Evolutionary conservation across 768 basidiomycete genomes (phyloP).

Genomic region (Neoboletus subvelutipes): DNA sequence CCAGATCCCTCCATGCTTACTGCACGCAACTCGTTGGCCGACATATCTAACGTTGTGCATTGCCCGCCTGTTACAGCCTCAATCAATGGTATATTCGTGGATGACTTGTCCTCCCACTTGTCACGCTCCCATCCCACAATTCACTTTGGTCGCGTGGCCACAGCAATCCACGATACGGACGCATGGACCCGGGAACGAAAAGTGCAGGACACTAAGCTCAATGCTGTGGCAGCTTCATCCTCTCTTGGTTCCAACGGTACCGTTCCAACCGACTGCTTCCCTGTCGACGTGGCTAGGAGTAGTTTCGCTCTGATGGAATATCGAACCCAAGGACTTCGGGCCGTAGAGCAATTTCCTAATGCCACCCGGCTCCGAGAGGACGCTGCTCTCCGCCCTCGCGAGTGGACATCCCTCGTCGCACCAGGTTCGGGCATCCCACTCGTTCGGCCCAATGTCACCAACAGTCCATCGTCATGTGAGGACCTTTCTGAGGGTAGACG

Average conservation of each 20-base stretch:
- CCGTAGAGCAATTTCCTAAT: background rate
- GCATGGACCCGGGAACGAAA: conserved; percentile 19
- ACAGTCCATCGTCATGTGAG: background rate
- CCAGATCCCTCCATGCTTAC: conserved; percentile 10
- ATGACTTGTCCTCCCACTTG: conserved; percentile 5
- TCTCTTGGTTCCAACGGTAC: conserved; percentile 10
- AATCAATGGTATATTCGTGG: background rate
- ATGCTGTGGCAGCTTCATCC: conserved; percentile 10
- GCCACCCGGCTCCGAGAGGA: background rate
- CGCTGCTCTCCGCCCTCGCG: background rate
- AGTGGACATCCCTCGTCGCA: conserved; percentile 6
- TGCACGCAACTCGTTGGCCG: conserved; percentile 1
- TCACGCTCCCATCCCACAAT: conserved; percentile 8
- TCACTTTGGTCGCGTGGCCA: conserved; percentile 22
- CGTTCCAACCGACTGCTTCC: background rate
- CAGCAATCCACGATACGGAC: conserved; percentile 27
- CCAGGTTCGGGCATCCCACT: background rate
- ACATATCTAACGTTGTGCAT: conserved; percentile 9
- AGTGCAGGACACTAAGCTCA: conserved; percentile 8
- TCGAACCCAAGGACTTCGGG: background rate
- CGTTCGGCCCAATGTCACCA: background rate
- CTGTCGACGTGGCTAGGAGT: background rate
- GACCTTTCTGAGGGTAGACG: conserved; percentile 19
- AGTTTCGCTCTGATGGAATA: conserved; percentile 6
- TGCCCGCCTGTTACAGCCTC: background rate